These are phyloP conservation scores for Trichosporon coremiiforme DNA, from an alignment of 1,284 basidiomycete species.

Conservation along the genomic window DNA sequence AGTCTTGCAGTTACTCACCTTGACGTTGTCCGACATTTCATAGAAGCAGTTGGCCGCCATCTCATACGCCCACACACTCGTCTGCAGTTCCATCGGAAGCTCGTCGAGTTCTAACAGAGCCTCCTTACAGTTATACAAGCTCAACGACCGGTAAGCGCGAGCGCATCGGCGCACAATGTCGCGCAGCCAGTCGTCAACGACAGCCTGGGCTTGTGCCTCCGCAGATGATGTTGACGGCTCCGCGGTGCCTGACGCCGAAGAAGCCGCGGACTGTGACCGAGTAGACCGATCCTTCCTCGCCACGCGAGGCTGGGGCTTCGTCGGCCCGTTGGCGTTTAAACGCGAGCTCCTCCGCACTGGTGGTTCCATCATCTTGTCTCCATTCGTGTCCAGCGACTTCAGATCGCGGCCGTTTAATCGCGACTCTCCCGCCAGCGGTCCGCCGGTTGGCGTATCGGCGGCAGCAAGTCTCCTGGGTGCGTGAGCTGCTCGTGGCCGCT, in stretches of 20 bases:
- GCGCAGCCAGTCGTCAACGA: conserved; percentile 80
- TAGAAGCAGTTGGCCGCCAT: conserved; percentile 83
- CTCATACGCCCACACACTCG: conserved; percentile 72
- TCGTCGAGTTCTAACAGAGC: conserved; percentile 74
- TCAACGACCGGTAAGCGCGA: conserved; percentile 69
- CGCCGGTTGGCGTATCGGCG: conserved; percentile 24
- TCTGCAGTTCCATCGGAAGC: conserved; percentile 73
- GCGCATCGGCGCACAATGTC: conserved; percentile 79
- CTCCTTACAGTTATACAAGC: conserved; percentile 71
- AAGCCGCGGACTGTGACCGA: conserved; percentile 46
- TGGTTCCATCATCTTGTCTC: conserved; percentile 35
- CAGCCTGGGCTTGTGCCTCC: conserved; percentile 68
- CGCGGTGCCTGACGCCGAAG: conserved; percentile 66
- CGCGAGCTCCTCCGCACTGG: conserved; percentile 46
- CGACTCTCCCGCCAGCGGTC: conserved; percentile 29
- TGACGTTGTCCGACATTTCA: conserved; percentile 79
- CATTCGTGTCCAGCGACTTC: conserved; percentile 41
- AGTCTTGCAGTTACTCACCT: conserved; percentile 62
- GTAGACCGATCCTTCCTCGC: conserved; percentile 38
- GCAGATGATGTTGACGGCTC: conserved; percentile 66
- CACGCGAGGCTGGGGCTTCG: conserved; percentile 29
- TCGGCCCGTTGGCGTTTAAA: conserved; percentile 36
- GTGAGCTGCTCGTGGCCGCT: conserved; percentile 44
- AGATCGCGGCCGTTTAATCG: conserved; percentile 39
- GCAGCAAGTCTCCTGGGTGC: conserved; percentile 10